Conservation (phyloP, 2,329 filamentous ascomycete genomes). For the Fonsecaea nubica region DNA sequence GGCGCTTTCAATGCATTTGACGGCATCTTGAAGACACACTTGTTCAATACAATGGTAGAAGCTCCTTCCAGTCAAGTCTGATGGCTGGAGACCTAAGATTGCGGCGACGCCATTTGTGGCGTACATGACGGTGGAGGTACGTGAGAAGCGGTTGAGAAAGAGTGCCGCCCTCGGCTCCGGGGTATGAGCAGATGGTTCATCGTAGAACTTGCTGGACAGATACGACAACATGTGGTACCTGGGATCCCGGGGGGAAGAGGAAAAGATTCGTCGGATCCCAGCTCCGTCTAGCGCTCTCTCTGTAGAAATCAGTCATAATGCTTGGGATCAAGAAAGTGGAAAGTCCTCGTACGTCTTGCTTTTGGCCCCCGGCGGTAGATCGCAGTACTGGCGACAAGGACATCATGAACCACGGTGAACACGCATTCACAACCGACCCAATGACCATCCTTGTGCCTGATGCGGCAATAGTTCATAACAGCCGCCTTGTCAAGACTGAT, state of each 20-base stretch:
- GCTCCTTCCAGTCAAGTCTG: slow-evolving; percentile 74
- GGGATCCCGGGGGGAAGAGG: slow-evolving; percentile 79
- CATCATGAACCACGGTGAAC: slow-evolving; percentile 87
- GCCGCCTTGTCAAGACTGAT: slow-evolving; percentile 83
- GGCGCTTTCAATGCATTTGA: slow-evolving; percentile 79
- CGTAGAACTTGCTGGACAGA: slow-evolving; percentile 76
- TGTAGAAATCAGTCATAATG: slow-evolving; percentile 48
- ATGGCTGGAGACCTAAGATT: slow-evolving; percentile 75
- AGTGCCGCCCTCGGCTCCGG: slow-evolving; percentile 83
- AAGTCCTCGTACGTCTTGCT: slow-evolving; percentile 71
- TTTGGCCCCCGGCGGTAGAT: slow-evolving; percentile 73
- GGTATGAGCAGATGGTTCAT: slow-evolving; percentile 58
- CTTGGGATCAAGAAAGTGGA: slow-evolving; percentile 7
- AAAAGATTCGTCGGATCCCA: slow-evolving; percentile 77
- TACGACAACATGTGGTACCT: slow-evolving; percentile 90
- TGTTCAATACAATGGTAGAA: slow-evolving; percentile 88
- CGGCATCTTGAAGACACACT: slow-evolving; percentile 76
- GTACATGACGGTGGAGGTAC: slow-evolving; percentile 84
- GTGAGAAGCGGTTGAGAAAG: slow-evolving; percentile 84
- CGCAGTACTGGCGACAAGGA: slow-evolving; percentile 82
- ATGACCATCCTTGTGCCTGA: slow-evolving; percentile 70
- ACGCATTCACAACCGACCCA: slow-evolving; percentile 87
- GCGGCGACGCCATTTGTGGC: slow-evolving; percentile 76
- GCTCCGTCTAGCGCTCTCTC: slow-evolving; percentile 79
- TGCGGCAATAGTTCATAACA: slow-evolving; percentile 78